Conservation (phyloP, 2,329 filamentous ascomycete genomes). For the Nemania abortiva region DNA sequence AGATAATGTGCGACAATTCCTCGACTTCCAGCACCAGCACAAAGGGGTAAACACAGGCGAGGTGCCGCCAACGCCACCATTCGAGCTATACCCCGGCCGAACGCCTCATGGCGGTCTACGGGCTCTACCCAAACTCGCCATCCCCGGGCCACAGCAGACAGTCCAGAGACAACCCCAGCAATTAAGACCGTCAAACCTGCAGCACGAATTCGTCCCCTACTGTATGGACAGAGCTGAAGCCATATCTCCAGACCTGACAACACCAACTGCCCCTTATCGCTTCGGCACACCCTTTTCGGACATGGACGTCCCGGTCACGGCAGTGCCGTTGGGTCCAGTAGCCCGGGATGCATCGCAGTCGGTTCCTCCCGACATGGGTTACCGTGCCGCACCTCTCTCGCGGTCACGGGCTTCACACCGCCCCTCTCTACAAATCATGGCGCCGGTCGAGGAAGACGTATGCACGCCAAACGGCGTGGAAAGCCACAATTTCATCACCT, state of each 20-base stretch:
- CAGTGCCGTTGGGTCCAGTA: constrained; percentile 77
- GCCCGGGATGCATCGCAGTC: constrained; percentile 87
- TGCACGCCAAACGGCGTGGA: constrained; percentile 54
- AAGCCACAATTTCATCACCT: constrained; percentile 42
- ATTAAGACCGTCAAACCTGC: constrained; percentile 46
- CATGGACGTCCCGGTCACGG: constrained; percentile 86
- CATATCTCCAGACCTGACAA: constrained; percentile 67
- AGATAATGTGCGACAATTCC: constrained; percentile 92
- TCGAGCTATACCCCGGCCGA: constrained; percentile 69
- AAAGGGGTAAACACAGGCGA: constrained; percentile 58
- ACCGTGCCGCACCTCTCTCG: constrained; percentile 61
- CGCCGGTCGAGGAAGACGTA: constrained; percentile 75
- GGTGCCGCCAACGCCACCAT: constrained; percentile 77
- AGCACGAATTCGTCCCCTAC: constrained; percentile 59
- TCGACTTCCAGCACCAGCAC: constrained; percentile 79
- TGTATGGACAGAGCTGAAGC: constrained; percentile 65
- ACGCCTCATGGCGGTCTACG: constrained; percentile 68
- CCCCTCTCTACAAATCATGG: constrained; percentile 76
- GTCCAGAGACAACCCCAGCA: constrained; percentile 42
- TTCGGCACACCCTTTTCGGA: constrained; percentile 91
- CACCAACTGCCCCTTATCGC: constrained; percentile 74
- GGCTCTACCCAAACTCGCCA: constrained; percentile 71
- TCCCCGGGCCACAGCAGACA: constrained; percentile 59
- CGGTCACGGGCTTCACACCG: constrained; percentile 69
- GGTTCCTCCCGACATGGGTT: constrained; percentile 93